Evolutionary conservation across 1,284 basidiomycete genomes (phyloP).

Genomic region (Tilletia walkeri): DNA sequence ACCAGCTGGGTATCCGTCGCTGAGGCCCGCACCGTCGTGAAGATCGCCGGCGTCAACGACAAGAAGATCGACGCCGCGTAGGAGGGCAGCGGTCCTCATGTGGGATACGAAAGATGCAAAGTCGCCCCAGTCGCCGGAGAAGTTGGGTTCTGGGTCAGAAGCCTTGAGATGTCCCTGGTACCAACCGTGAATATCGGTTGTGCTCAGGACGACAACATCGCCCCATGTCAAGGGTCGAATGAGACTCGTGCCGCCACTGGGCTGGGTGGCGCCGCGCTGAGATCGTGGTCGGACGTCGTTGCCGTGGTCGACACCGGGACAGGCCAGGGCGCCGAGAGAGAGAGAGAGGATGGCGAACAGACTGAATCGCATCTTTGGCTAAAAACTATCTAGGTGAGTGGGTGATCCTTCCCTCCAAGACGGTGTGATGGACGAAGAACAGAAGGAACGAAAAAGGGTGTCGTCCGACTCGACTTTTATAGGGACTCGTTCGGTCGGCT

Average conservation of each 20-base stretch:
- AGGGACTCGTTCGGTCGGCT: too few relatives aligned
- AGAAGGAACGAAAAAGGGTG: not conserved
- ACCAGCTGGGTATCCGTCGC: conserved; percentile 43
- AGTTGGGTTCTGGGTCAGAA: conserved; percentile 52
- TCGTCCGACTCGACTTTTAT: not conserved
- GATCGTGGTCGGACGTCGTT: conserved; percentile 19
- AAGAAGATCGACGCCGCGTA: conserved; percentile 49
- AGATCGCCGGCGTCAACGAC: conserved; percentile 52
- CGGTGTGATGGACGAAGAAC: not conserved
- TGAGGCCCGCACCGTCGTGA: conserved; percentile 53
- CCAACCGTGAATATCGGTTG: conserved; percentile 71
- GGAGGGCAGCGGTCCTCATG: conserved; percentile 41
- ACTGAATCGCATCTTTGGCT: not conserved
- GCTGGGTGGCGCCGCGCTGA: conserved; percentile 25
- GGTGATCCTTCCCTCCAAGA: not conserved
- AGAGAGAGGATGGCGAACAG: conserved; percentile 14
- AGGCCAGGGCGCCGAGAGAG: conserved; percentile 17
- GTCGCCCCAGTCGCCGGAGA: conserved; percentile 45
- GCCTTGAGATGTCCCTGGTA: conserved; percentile 50
- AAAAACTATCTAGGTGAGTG: not conserved
- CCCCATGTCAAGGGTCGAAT: conserved; percentile 67
- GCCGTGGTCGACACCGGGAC: conserved; percentile 24
- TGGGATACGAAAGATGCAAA: conserved; percentile 53
- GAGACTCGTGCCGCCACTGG: conserved; percentile 22
- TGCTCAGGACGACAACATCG: conserved; percentile 74